Evolutionary conservation across 495 filamentous ascomycete genomes (phyloP), one percentile per base, ranked within the genome.

Genomic region (Penicillium verhagenii): DNA sequence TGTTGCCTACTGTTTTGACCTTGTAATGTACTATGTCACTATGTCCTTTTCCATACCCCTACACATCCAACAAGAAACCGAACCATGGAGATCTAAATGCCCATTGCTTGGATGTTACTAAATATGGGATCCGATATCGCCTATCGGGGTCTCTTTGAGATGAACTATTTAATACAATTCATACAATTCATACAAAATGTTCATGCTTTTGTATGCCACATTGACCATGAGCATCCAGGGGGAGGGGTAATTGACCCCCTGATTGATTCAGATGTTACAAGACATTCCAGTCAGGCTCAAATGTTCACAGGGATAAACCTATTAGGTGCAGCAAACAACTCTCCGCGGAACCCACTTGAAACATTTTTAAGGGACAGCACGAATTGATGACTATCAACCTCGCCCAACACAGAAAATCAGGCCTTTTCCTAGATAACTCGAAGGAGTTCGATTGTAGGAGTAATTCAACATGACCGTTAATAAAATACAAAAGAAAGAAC

Each of bases 211-310:
- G 31, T 35, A 39, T 39, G 4, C 8, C 21, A 1, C 3, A 35
- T 16, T 18, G 45, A 47, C 11, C 8, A 25, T 10, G 1, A 25
- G 4, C 7, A 48, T 43, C 43, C 25, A 52, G 37, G 47, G 40
- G 40, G 54, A 56, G 54, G 47, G 54, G 47, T 13, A 37, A 18
- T 3, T 13, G 10, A 6, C 6, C 23, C 11, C 23, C 42, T 16
- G 18, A 18, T 20, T 20, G 20, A 31, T 28, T 31, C 16, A 48
- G 14, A 25, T n/a, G 19, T 14, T 19, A 39, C 8, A n/a, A 26
- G 20, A 38, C 56, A 58, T 58, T 53, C 56, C 56, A 48, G 29
- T 20, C n/a, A n/a, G n/a, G n/a, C n/a, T 24, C 11, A 13, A 28
- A 37, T 47, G 26, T 48, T 38, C 49, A 58, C 50, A 45, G 46